phyloP scores from a whole-genome alignment of 345 rosid species.

The Theobroma cacao region DNA sequence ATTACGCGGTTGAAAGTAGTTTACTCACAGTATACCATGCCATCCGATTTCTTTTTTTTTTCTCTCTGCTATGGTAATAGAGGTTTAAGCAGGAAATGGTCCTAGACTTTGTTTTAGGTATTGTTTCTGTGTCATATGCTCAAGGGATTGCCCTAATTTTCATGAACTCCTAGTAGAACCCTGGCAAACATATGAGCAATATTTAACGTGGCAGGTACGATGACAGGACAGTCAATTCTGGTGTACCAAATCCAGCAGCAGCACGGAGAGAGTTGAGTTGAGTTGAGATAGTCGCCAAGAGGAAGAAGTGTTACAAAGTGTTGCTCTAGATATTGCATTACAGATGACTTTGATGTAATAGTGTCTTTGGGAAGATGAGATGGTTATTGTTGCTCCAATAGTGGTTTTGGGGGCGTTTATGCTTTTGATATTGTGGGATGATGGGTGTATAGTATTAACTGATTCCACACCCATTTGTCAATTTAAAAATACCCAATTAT shows the following conservation, averaged over 20 bases:
- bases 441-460: not conserved
- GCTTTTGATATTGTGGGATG: not conserved
- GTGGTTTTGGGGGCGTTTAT: not conserved
- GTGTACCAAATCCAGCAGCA: no score
- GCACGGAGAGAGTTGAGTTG: no score
- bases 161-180: no score
- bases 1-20: not conserved
- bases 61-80: no score
- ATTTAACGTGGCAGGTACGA: no score
- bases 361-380: not conserved
- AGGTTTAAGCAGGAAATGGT: no score
- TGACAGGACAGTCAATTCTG: no score
- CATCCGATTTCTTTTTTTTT: not conserved
- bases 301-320: not conserved
- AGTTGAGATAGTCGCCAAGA: no score
- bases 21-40: not conserved
- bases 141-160: no score
- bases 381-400: not conserved
- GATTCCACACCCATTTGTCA: not conserved
- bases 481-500: not conserved
- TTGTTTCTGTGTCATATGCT: no score
- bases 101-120: no score
- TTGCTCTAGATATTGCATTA: not conserved
- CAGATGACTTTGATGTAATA: not conserved
- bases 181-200: no score